These are phyloP conservation scores for Leccinum truebloodii DNA, from an alignment of 768 basidiomycete species.

Conservation along the genomic window DNA sequence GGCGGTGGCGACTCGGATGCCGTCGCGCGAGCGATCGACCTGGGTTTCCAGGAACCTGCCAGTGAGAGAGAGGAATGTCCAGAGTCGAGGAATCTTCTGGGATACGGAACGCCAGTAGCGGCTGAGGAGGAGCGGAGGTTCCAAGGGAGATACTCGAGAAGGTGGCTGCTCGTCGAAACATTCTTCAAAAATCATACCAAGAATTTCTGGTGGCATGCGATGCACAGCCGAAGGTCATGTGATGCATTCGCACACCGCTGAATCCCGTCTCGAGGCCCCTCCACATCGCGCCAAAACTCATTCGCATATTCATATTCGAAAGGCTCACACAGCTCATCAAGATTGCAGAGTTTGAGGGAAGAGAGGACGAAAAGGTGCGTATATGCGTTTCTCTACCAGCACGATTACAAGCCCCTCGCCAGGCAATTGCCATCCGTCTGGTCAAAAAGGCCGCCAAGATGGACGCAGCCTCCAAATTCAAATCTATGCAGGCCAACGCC, in stretches of 20 bases:
- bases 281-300: constrained; percentile 67
- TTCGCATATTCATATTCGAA: constrained; percentile 88
- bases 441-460: constrained; percentile 92
- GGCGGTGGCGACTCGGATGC: constrained; percentile 11
- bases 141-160: constrained; percentile 3
- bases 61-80: constrained; percentile 28
- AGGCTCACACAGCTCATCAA: constrained; percentile 83
- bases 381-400: neutral
- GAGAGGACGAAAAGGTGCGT: constrained; percentile 91
- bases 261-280: constrained; percentile 73
- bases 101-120: constrained; percentile 27
- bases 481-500: constrained; percentile 90
- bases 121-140: constrained; percentile 27
- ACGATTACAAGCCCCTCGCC: neutral
- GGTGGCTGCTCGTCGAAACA: constrained; percentile 12
- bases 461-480: constrained; percentile 92
- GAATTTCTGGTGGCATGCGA: constrained; percentile 40
- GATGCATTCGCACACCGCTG: no score
- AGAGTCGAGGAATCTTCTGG: constrained; percentile 21
- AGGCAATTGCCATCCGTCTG: constrained; percentile 93
- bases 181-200: constrained; percentile 29
- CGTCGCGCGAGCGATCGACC: constrained; percentile 23
- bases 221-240: neutral
- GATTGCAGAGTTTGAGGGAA: constrained; percentile 90
- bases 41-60: constrained; percentile 24